Conservation (phyloP, 208 protist genomes). For the Trypanosoma lewisi region DNA sequence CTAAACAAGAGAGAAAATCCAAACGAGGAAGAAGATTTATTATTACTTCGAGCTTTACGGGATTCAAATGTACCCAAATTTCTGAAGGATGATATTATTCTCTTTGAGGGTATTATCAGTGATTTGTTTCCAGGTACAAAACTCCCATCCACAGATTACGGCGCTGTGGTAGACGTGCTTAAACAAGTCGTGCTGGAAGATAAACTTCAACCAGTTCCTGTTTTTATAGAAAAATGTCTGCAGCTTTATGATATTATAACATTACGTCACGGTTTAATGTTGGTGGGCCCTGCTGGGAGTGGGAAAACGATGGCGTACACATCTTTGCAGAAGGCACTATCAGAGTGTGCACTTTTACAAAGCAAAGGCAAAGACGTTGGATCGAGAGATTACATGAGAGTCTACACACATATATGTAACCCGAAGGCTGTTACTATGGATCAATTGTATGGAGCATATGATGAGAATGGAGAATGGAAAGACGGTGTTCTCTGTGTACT, state of each 20-base stretch:
- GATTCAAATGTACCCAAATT: conserved; percentile 99
- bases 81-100: conserved; percentile 90
- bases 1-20: conserved; percentile 93
- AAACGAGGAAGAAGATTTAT: conserved; percentile 91
- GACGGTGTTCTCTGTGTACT: conserved; percentile 96
- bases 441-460: conserved; percentile 97
- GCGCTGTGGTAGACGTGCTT: conserved; percentile 85
- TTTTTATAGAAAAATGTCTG: conserved; percentile 96
- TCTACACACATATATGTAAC: conserved; percentile 94
- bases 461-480: conserved; percentile 96
- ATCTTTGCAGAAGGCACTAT: conserved; percentile 81
- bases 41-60: conserved; percentile 94
- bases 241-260: conserved; percentile 98
- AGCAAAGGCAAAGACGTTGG: conserved; percentile 68
- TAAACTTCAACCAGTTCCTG: conserved; percentile 86
- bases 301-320: conserved; percentile 95
- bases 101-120: conserved; percentile 97
- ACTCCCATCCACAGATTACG: conserved; percentile 93
- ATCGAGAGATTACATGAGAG: conserved; percentile 78
- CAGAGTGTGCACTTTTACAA: conserved; percentile 67
- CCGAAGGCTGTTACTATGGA: conserved; percentile 98
- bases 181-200: conserved; percentile 48
- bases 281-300: conserved; percentile 95
- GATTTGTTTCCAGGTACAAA: conserved; percentile 97
- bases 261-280: conserved; percentile 98